phyloP scores from a whole-genome alignment of 1,139 yeast genomes.

The Hanseniaspora uvarum region DNA sequence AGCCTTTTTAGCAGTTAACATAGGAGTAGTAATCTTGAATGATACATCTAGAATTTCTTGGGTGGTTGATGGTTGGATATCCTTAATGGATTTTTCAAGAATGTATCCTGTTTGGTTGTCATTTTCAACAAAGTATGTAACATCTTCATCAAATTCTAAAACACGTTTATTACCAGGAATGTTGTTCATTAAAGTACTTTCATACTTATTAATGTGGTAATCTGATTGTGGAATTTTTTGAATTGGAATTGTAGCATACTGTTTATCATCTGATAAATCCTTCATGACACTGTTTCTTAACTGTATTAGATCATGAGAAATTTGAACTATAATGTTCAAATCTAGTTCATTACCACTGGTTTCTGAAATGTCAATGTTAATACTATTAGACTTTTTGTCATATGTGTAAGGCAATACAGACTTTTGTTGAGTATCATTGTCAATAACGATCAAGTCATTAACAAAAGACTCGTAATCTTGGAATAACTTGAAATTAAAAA shows the following conservation, averaged over 20 bases:
- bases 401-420: neutral
- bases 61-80: conserved; percentile 39
- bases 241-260: conserved; percentile 47
- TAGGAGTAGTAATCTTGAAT: conserved; percentile 41
- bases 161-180: conserved; percentile 40
- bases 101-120: conserved; percentile 35
- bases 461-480: neutral
- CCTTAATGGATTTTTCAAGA: conserved; percentile 48
- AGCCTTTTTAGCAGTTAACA: conserved; percentile 49
- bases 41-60: conserved; percentile 52
- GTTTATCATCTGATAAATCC: conserved; percentile 52
- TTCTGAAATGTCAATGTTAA: conserved; percentile 3
- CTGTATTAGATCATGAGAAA: conserved; percentile 42
- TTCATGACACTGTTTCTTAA: conserved; percentile 51
- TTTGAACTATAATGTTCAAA: conserved; percentile 43
- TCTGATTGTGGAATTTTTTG: conserved; percentile 52
- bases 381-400: conserved; percentile 8
- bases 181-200: conserved; percentile 22
- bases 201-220: conserved; percentile 47
- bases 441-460: conserved; percentile 11
- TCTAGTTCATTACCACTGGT: conserved; percentile 20
- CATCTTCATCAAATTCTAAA: conserved; percentile 23
- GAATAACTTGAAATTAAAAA: conserved; percentile 10
- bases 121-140: conserved; percentile 20
- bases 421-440: neutral